These are phyloP conservation scores for Voacanga thouarsii DNA, from an alignment of 257 asterid genomes.

Conservation along the genomic window DNA sequence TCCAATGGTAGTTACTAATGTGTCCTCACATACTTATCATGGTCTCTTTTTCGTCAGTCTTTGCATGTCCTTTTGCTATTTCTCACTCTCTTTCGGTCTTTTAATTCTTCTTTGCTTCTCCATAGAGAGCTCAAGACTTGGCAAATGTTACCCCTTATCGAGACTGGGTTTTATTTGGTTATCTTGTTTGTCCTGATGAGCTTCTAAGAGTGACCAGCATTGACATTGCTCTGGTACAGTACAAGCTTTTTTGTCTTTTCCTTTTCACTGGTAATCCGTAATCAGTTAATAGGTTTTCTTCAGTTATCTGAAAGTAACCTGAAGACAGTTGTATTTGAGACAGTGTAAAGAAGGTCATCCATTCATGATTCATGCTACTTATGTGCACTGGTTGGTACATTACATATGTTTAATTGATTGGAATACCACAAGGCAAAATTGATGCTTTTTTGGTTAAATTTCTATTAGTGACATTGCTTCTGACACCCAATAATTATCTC, in stretches of 20 bases:
- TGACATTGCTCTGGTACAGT: slow-evolving; percentile 86
- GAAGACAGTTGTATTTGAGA: neutral
- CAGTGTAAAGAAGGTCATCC: neutral
- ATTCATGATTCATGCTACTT: neutral
- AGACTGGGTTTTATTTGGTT: slow-evolving; percentile 95
- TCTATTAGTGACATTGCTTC: neutral
- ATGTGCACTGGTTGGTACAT: neutral
- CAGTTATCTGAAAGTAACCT: neutral
- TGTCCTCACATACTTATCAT: neutral
- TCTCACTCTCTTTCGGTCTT: slow-evolving; percentile 10
- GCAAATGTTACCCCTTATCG: slow-evolving; percentile 95
- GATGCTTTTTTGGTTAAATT: neutral
- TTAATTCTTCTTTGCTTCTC: slow-evolving; percentile 15
- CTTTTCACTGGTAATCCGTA: slow-evolving; percentile 15
- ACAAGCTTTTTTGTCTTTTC: slow-evolving; percentile 19
- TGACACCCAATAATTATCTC: neutral
- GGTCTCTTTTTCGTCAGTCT: slow-evolving; percentile 16
- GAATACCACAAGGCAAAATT: neutral
- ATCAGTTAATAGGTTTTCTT: neutral
- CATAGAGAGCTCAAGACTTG: slow-evolving; percentile 98
- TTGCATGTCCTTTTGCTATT: slow-evolving; percentile 20
- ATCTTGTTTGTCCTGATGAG: slow-evolving; percentile 98
- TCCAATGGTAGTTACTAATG: slow-evolving; percentile 68
- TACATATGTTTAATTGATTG: neutral
- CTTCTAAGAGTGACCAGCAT: slow-evolving; percentile 98